phyloP scores from a whole-genome alignment of 129 eudicot genomes.

The Flaveria ramosissima region DNA sequence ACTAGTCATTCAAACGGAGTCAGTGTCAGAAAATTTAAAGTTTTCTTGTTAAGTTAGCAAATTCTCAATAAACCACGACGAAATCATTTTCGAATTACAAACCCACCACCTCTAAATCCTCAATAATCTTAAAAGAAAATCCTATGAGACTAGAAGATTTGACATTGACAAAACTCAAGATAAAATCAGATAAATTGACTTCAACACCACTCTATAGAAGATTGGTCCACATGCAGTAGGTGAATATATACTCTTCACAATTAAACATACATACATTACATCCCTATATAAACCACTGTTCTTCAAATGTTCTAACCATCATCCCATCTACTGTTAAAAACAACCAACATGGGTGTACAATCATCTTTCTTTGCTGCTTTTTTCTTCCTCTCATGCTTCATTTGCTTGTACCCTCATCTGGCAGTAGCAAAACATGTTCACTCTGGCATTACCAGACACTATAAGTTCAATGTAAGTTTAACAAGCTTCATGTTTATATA shows the following conservation, averaged over 20 bases:
- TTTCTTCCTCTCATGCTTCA: slow-evolving; percentile 33
- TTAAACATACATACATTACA: neutral
- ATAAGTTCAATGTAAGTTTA: slow-evolving; percentile 57
- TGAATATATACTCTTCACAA: slow-evolving; percentile 8
- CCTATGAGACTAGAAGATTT: slow-evolving; percentile 22
- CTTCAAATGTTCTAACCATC: slow-evolving; percentile 5
- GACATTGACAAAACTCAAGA: slow-evolving; percentile 16
- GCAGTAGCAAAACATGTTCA: slow-evolving; percentile 37
- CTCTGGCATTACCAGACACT: slow-evolving; percentile 45
- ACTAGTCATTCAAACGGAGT: too few species aligned
- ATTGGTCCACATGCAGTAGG: slow-evolving; percentile 46
- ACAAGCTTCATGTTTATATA: neutral
- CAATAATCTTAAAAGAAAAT: too few species aligned
- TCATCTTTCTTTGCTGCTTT: slow-evolving; percentile 29
- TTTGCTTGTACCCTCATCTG: slow-evolving; percentile 33
- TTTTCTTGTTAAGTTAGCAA: too few species aligned
- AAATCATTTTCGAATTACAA: too few species aligned
- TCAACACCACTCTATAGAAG: slow-evolving; percentile 46
- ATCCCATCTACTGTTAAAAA: slow-evolving; percentile 1
- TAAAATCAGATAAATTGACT: slow-evolving; percentile 44
- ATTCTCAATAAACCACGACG: too few species aligned
- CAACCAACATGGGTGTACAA: slow-evolving; percentile 35
- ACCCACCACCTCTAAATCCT: too few species aligned
- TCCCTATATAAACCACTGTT: slow-evolving; percentile 36
- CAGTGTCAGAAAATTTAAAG: too few species aligned